Evolutionary conservation across 306 rosid species (phyloP).

Genomic region (Medicago lupulina): DNA sequence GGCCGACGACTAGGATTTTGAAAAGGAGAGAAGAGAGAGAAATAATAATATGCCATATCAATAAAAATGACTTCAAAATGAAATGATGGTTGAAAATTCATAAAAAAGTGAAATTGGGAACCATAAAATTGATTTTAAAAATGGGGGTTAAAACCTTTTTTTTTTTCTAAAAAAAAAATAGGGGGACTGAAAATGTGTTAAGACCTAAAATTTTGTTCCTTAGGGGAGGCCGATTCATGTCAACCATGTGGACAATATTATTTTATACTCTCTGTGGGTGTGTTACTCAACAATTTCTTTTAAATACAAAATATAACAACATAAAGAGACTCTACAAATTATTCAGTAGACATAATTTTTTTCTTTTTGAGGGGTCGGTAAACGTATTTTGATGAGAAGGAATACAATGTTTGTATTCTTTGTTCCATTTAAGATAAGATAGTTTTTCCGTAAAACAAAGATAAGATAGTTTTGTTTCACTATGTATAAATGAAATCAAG

Average conservation of each 20-base stretch:
- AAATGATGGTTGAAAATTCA: too few relatives aligned
- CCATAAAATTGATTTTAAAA: too few relatives aligned
- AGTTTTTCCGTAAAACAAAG: background rate
- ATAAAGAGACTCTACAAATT: constrained; percentile 12
- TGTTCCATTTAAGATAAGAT: background rate
- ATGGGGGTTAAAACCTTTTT: too few relatives aligned
- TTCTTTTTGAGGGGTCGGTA: too few relatives aligned
- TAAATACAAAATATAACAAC: constrained; percentile 7
- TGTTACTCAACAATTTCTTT: background rate
- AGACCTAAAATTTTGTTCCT: background rate
- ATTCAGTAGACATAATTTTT: background rate
- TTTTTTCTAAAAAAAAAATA: too few relatives aligned
- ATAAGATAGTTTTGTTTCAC: background rate
- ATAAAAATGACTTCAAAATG: too few relatives aligned
- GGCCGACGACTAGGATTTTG: too few relatives aligned
- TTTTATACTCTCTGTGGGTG: background rate
- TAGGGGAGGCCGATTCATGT: constrained; percentile 35
- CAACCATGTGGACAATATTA: constrained; percentile 37
- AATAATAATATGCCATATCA: too few relatives aligned
- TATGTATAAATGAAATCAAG: background rate
- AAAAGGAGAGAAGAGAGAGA: too few relatives aligned
- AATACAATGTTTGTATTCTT: background rate
- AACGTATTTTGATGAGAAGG: background rate
- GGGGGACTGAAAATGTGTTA: too few relatives aligned
- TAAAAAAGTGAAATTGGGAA: too few relatives aligned